phyloP scores from a whole-genome alignment of 768 basidiomycete species.

The Termitomyces titanicus region DNA sequence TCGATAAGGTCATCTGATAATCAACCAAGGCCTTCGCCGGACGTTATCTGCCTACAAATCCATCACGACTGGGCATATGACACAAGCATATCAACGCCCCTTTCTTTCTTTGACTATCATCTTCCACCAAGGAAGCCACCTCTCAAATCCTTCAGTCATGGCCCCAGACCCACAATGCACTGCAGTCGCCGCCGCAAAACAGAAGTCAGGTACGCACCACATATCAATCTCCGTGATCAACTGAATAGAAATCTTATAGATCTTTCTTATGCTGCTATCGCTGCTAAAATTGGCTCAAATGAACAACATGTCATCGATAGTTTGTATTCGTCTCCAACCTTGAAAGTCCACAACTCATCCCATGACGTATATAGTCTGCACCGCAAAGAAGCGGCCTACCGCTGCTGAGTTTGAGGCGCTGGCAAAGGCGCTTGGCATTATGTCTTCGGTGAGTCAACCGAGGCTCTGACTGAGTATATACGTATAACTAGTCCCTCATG shows the following conservation, averaged over 20 bases:
- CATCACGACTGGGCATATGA: neutral
- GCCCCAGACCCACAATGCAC: conserved; percentile 47
- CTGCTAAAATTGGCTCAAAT: conserved; percentile 33
- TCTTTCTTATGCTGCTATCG: conserved; percentile 46
- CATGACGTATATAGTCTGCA: conserved; percentile 38
- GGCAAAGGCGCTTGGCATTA: conserved; percentile 39
- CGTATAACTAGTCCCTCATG: neutral
- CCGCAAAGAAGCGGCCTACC: conserved; percentile 38
- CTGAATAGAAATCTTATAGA: conserved; percentile 29
- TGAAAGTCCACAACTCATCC: neutral
- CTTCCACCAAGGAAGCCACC: neutral
- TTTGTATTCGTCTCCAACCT: conserved; percentile 26
- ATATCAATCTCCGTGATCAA: neutral
- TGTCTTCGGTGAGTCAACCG: conserved; percentile 24
- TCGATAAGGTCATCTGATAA: conserved; percentile 16
- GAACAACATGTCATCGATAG: conserved; percentile 52
- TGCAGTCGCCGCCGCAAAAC: conserved; percentile 52
- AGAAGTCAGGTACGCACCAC: conserved; percentile 38
- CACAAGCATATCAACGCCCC: neutral
- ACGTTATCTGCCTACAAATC: neutral
- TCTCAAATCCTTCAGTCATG: conserved; percentile 6
- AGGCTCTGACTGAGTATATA: too few species aligned
- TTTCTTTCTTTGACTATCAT: neutral
- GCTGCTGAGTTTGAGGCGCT: conserved; percentile 46
- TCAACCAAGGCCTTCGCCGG: neutral